These are phyloP conservation scores for Hemileia vastatrix DNA, from an alignment of 1,284 basidiomycete genomes.

Conservation along the genomic window DNA sequence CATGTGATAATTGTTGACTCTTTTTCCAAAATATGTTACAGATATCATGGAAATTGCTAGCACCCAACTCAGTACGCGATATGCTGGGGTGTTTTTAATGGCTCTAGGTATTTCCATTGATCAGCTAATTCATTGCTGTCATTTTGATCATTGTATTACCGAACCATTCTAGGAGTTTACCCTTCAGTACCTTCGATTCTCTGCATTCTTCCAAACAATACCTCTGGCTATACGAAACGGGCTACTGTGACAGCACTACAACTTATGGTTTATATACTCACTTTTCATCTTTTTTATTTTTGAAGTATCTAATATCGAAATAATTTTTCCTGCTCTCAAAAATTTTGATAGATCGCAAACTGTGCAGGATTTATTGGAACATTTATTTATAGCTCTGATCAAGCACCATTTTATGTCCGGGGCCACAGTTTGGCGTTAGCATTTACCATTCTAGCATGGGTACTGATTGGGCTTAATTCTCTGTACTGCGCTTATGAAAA, in stretches of 20 bases:
- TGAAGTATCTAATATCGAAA: not conserved
- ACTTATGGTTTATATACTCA: constrained; percentile 26
- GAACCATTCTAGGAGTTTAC: too few relatives aligned
- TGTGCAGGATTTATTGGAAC: constrained; percentile 14
- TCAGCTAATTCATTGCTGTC: too few relatives aligned
- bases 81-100: constrained; percentile 35
- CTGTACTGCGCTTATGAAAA: constrained; percentile 34
- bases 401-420: constrained; percentile 10
- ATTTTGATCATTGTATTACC: too few relatives aligned
- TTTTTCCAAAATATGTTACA: not conserved
- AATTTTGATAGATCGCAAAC: constrained; percentile 15
- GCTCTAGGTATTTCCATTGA: constrained; percentile 34
- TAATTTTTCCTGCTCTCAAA: not conserved
- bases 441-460: constrained; percentile 12
- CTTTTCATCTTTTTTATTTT: not conserved
- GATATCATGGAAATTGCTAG: constrained; percentile 8
- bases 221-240: constrained; percentile 31
- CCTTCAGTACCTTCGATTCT: constrained; percentile 32
- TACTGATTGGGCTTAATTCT: constrained; percentile 4
- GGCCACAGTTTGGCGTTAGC: constrained; percentile 12
- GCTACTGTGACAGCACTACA: constrained; percentile 32
- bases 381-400: constrained; percentile 21
- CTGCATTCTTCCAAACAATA: constrained; percentile 32
- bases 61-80: constrained; percentile 23
- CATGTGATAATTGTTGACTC: not conserved